Evolutionary conservation across 345 rosid species (phyloP), one percentile per base, ranked within the genome.

Genomic region (Iberis pinnata): DNA sequence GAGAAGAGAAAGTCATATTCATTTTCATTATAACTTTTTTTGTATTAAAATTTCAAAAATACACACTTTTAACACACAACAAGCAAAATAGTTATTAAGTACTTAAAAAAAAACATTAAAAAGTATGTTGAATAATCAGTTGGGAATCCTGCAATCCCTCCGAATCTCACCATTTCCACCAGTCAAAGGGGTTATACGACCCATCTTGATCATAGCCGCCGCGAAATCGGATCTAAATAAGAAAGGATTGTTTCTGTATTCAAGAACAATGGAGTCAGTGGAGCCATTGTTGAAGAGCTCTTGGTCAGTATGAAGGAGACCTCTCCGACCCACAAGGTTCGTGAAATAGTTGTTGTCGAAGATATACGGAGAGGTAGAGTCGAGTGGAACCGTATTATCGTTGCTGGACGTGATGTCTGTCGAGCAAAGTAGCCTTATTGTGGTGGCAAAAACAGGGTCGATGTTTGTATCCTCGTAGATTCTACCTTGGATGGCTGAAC

Each of bases 201-300:
- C 92, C 96, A 90, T 84, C 66, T 76, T 87, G 59, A 87, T 82
- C 95, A 90, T 84, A 38, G 80, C 88, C 31, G 81, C 43, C 1
- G 44, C 65, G 19, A 82, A 90, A 56, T 87, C 96, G 1, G 81
- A 77, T 16, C 1, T 66, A 70, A 90, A 90, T 53, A 73, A 61
- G 27, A 45, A 54, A 2, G 83, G 81, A 40, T 9, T 73, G 58
- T 46, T 76, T 63, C 80, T 72, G 38, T 84, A 87, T 7, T 70
- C 61, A n/a, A 49, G 43, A 17, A 87, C 95, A 9, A 82, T 45
- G 5, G 89, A 75, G 56, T 84, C 88, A 2, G 95, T 63, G 18
- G 82, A 74, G 4, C 95, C 96, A 0, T 96, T 92, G 18, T 73
- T 82, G 66, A 80, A 84, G 14, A 87, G 71, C 43, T 40, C 67